Conservation (phyloP, 2,329 filamentous ascomycete genomes). For the Fusarium lateritium region DNA sequence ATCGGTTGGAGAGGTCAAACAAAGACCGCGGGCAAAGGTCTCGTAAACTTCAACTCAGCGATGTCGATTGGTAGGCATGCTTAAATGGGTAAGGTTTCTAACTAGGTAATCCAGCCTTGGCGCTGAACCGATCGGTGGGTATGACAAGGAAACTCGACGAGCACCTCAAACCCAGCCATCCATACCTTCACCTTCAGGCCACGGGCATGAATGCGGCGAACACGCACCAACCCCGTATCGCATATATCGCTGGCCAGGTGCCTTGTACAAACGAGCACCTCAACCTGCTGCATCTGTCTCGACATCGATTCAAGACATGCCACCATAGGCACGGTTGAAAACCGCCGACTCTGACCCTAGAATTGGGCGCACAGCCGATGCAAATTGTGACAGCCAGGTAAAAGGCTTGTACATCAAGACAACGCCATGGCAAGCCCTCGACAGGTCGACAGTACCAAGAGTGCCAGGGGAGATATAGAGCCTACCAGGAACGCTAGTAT, state of each 20-base stretch:
- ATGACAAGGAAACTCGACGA: conserved; percentile 21
- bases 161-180: neutral
- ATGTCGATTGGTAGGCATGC: conserved; percentile 89
- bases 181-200: conserved; percentile 4
- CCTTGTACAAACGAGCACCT: neutral
- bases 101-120: conserved; percentile 30
- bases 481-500: neutral
- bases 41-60: conserved; percentile 92
- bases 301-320: neutral
- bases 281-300: neutral
- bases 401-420: neutral
- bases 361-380: neutral
- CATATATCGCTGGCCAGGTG: neutral
- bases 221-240: neutral
- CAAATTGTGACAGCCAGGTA: conserved; percentile 1
- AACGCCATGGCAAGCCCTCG: neutral
- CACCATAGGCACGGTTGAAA: neutral
- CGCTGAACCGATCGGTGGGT: conserved; percentile 16
- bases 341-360: neutral
- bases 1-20: conserved; percentile 69
- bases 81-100: conserved; percentile 31
- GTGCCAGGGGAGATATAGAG: neutral
- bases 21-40: conserved; percentile 84
- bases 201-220: conserved; percentile 4
- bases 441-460: neutral